These are phyloP conservation scores for Sinapis alba DNA, from an alignment of 441 rosid species.

Conservation along the genomic window DNA sequence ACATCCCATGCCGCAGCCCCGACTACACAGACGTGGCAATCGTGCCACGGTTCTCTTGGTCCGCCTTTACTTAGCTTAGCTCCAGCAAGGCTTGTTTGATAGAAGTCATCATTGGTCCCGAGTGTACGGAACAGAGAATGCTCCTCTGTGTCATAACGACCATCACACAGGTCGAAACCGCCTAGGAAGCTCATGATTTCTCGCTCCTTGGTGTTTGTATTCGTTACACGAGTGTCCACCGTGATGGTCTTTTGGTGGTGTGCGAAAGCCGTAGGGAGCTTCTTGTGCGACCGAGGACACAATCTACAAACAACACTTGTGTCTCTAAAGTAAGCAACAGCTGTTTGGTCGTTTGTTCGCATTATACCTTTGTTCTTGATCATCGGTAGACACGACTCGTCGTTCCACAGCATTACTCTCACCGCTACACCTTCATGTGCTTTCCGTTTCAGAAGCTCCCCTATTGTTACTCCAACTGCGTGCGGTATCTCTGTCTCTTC, in stretches of 20 bases:
- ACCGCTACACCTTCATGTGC: background rate
- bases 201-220: slow-evolving; percentile 40
- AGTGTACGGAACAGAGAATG: slow-evolving; percentile 57
- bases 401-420: background rate
- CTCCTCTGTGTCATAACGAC: slow-evolving; percentile 80
- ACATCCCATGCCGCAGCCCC: slow-evolving; percentile 86
- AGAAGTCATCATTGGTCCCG: slow-evolving; percentile 55
- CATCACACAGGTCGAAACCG: slow-evolving; percentile 75
- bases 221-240: slow-evolving; percentile 50
- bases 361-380: background rate
- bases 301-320: slow-evolving; percentile 69
- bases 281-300: slow-evolving; percentile 73
- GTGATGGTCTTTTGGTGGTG: slow-evolving; percentile 92
- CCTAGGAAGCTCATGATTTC: slow-evolving; percentile 86
- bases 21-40: slow-evolving; percentile 62
- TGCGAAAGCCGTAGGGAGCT: slow-evolving; percentile 77
- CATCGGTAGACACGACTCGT: background rate
- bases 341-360: slow-evolving; percentile 71
- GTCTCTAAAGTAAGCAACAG: slow-evolving; percentile 67
- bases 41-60: slow-evolving; percentile 97
- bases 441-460: background rate
- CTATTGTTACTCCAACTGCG: slow-evolving; percentile 38
- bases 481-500: slow-evolving; percentile 61
- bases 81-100: slow-evolving; percentile 70
- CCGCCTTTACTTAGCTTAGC: slow-evolving; percentile 80